Percentiles rank a stretch among this genome's conserved stretches.
Conservation (phyloP, 805 yeast genomes). For the Ogataea trehaloabstinens region DNA sequence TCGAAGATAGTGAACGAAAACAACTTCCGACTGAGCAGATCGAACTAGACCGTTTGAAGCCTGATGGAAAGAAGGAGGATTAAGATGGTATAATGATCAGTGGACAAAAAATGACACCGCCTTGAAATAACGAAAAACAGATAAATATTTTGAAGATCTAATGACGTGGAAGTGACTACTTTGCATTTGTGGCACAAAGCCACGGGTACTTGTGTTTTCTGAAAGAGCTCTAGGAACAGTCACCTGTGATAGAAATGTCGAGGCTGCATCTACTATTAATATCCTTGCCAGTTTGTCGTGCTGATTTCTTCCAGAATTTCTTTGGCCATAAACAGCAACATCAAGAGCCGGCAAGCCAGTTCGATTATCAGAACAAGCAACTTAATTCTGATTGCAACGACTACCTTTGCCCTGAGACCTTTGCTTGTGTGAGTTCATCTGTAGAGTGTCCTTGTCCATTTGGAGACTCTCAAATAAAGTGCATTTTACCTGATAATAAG, state of each 20-base stretch:
- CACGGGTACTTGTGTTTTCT: no score
- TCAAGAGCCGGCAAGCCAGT: slow-evolving; percentile 31
- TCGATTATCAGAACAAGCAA: slow-evolving; percentile 38
- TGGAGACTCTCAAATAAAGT: slow-evolving; percentile 80
- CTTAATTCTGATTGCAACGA: slow-evolving; percentile 50
- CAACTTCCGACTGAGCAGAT: slow-evolving; percentile 1
- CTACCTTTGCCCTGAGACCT: slow-evolving; percentile 82
- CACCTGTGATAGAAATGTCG: no score
- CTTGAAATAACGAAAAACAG: not conserved
- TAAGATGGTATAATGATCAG: not conserved
- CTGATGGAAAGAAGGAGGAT: not conserved
- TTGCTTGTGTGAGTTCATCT: slow-evolving; percentile 67
- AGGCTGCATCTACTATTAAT: no score
- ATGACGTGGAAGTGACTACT: not conserved
- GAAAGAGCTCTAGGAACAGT: no score
- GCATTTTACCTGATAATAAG: slow-evolving; percentile 65
- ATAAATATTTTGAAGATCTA: not conserved
- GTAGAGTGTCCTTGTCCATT: slow-evolving; percentile 87
- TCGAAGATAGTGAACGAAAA: slow-evolving; percentile 40
- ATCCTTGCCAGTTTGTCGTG: slow-evolving; percentile 4
- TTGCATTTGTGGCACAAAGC: no score
- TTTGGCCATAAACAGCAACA: slow-evolving; percentile 26
- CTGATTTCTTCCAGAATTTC: slow-evolving; percentile 25
- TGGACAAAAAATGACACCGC: no score
- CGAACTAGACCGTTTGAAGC: slow-evolving; percentile 13